Evolutionary conservation across 176 grass and related monocot species (phyloP), one percentile per base, ranked within the genome.

Genomic region (Rhynchospora tenuis): DNA sequence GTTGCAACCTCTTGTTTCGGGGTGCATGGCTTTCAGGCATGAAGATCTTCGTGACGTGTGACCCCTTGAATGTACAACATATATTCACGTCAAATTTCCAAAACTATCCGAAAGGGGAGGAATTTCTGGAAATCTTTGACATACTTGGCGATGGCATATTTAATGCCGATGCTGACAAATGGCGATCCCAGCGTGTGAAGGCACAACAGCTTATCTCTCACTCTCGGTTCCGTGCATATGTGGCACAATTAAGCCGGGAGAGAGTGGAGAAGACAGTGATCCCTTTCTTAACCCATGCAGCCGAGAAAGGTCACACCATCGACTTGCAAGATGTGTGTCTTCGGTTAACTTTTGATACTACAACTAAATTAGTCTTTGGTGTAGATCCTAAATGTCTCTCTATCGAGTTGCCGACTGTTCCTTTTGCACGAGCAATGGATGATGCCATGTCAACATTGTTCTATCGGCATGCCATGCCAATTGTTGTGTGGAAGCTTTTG

Each of bases 31-130:
- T 74, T 51, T 74, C 71, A 6, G 94, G 85, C 59, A 89, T 94
- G 90, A 59, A 86, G 26, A 47, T 88, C 17, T 81, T 97, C 17
- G 0, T 89, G 17, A 97, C 94, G 12, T 26, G 56, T 38, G 90
- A 94, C 57, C 94, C 90, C 5, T 83, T 64, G n/a, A 94, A 92
- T 81, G 57, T 94, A 3, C 87, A 91, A 77, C 94, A 97, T 73
- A 48, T 97, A 31, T 97, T 97, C 88, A 97, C 74, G 4, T 83
- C 88, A 59, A 92, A 90, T 84, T 92, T 94, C 58, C 5, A 52
- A 43, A 97, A 94, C 52, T 97, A 92, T 81, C 90, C 90, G n/a
- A 97, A 97, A 80, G 94, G 94, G 24, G 85, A 64, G 50, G 92
- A 97, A 79, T 94, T 92, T 70, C 50, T 65, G 0, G 85, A 94